Evolutionary conservation across 768 basidiomycete genomes (phyloP), one percentile per base, ranked within the genome.

Genomic region (Heimioporus sp.): DNA sequence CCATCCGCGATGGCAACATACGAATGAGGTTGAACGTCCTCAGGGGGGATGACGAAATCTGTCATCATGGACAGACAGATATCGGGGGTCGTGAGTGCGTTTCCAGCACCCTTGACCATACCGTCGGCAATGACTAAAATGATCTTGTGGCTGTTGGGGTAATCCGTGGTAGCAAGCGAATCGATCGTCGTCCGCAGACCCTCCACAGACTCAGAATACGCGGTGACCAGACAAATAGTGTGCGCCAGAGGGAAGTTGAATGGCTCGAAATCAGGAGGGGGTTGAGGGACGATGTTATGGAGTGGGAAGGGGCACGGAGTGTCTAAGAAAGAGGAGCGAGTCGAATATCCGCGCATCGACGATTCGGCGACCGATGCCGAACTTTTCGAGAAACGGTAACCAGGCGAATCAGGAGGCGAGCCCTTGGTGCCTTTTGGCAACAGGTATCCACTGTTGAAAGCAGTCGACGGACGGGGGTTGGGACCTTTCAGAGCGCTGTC

Each of bases 1-100:
- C 97, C 97, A 65, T 99, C 96, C 15, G 97, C 97, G 61, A 99
- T 98, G 53, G 97, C 94, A 48, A 98, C 94, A 64, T 98, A 99
- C 24, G 93, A 96, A 60, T 96, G 91, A 4, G 93, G 75, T 68
- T 97, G 91, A 34, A 98, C 92, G 46, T 98, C 92, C 19, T 85
- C 76, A 0, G 85, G 80, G 0, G 83, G 72, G 21, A 92, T 79
- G 56, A 97, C 73, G 49, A 97, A 83, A 38, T 98, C 94, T 72
- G 88, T 94, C 97, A 99, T 99, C 97, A 98, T 98, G 36, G 81
- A 73, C 57, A 99, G 72, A 61, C 87, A 86, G 59, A 99, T 98
- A 61, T 98, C 93, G 19, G 96, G 96, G 0, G 97, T 99, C 43
- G 90, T 87, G 66, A 92, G 64, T 46, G 79, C 71, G 63, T 97